Percentiles rank a stretch among this genome's conserved stretches.
Conservation (phyloP, 2,329 filamentous ascomycete species). For the Ophiosphaerella herpotricha region DNA sequence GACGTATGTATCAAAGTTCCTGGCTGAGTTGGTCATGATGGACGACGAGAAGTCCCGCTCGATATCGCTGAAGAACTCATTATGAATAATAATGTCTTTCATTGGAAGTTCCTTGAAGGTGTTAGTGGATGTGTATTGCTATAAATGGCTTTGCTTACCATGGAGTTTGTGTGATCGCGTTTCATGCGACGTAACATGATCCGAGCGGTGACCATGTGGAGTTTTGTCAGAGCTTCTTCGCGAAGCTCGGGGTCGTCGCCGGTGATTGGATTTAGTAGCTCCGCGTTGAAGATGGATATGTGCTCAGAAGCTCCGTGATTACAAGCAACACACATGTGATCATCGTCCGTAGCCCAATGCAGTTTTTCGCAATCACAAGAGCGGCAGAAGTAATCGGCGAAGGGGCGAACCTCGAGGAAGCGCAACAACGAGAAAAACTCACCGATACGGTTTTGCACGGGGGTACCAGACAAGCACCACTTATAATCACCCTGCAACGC, state of each 20-base stretch:
- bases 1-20: conserved; percentile 95
- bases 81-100: conserved; percentile 89
- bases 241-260: conserved; percentile 60
- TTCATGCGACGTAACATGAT: conserved; percentile 97
- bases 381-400: conserved; percentile 94
- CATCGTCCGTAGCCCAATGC: conserved; percentile 79
- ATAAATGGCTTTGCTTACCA: conserved; percentile 52
- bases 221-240: conserved; percentile 73
- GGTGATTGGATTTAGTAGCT: conserved; percentile 79
- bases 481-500: conserved; percentile 85
- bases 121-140: conserved; percentile 1
- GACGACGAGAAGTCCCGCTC: conserved; percentile 94
- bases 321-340: conserved; percentile 73
- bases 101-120: conserved; percentile 73
- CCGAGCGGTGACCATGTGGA: conserved; percentile 85
- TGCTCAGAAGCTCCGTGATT: conserved; percentile 67
- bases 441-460: conserved; percentile 94
- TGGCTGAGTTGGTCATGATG: conserved; percentile 89
- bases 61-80: conserved; percentile 95
- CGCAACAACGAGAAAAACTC: conserved; percentile 95
- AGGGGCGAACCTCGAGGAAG: conserved; percentile 86
- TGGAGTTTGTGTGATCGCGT: conserved; percentile 87
- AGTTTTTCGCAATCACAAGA: conserved; percentile 78
- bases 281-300: conserved; percentile 90
- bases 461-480: conserved; percentile 95